A percentile compares a stretch with the other conserved stretches of the same genome.
These are phyloP conservation scores for Aspergillus fischeri DNA, from an alignment of 2,329 filamentous ascomycete genomes.

Conservation along the genomic window DNA sequence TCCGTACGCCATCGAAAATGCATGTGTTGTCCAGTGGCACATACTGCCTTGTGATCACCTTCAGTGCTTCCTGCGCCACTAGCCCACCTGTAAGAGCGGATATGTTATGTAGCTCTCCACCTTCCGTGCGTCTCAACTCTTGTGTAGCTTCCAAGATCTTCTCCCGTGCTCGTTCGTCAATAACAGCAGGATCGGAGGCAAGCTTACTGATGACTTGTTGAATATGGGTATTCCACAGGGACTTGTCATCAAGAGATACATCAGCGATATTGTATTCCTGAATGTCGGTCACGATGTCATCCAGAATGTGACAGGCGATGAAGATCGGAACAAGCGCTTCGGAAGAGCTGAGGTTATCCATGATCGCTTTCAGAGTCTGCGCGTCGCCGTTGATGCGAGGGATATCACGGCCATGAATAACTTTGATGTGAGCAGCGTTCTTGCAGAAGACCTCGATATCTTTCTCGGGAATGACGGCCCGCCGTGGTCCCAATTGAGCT, in stretches of 20 bases:
- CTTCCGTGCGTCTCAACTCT: conserved; percentile 71
- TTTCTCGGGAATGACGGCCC: conserved; percentile 54
- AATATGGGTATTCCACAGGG: conserved; percentile 28
- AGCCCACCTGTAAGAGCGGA: conserved; percentile 84
- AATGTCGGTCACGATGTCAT: conserved; percentile 52
- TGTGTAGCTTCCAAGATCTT: conserved; percentile 54
- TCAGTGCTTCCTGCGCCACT: conserved; percentile 95
- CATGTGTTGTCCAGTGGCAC: conserved; percentile 61
- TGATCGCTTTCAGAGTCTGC: conserved; percentile 42
- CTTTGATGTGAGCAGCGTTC: conserved; percentile 86
- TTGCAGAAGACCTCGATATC: conserved; percentile 94
- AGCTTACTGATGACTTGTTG: conserved; percentile 26
- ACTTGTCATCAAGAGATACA: conserved; percentile 30
- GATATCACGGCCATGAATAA: conserved; percentile 64
- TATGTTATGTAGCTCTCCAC: conserved; percentile 88
- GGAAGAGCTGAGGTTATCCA: conserved; percentile 38
- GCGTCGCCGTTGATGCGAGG: conserved; percentile 45
- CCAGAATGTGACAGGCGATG: conserved; percentile 54
- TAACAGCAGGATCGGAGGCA: conserved; percentile 42
- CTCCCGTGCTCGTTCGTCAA: conserved; percentile 47
- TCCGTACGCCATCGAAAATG: conserved; percentile 58
- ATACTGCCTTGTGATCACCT: conserved; percentile 65
- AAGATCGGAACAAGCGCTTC: conserved; percentile 65
- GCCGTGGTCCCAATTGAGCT: conserved; percentile 44
- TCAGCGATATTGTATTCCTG: conserved; percentile 31